Conservation (phyloP, 441 rosid genomes). For the Daphne laureola region DNA sequence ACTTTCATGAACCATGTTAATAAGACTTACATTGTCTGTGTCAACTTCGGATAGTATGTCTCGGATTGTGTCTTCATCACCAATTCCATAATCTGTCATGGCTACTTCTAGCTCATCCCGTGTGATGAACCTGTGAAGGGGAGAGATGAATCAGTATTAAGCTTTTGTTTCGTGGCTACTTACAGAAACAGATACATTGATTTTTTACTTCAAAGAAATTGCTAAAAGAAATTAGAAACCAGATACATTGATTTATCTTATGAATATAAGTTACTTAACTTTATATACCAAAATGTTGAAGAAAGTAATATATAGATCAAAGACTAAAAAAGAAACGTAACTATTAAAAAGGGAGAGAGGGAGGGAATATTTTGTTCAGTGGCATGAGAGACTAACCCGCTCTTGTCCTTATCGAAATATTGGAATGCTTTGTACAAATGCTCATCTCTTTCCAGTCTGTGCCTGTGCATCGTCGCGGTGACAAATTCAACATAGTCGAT, state of each 20-base stretch:
- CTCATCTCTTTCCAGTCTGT: slow-evolving; percentile 51
- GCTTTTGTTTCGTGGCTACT: too few relatives aligned
- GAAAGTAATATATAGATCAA: too few relatives aligned
- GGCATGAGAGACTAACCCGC: slow-evolving; percentile 33
- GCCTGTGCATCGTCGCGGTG: slow-evolving; percentile 57
- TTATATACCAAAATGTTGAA: too few relatives aligned
- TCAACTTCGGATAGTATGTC: slow-evolving; percentile 49
- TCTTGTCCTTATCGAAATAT: slow-evolving; percentile 48
- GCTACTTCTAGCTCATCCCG: slow-evolving; percentile 39
- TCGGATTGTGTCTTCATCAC: slow-evolving; percentile 30
- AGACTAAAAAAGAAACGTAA: too few relatives aligned
- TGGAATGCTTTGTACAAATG: slow-evolving; percentile 54
- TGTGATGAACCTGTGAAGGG: slow-evolving; percentile 30
- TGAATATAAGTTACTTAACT: too few relatives aligned
- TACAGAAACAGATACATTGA: too few relatives aligned
- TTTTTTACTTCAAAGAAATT: too few relatives aligned
- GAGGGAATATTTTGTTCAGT: neutral
- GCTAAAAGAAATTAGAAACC: too few relatives aligned
- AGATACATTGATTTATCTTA: too few relatives aligned
- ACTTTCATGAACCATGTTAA: neutral
- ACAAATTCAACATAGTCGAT: slow-evolving; percentile 55
- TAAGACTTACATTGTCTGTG: slow-evolving; percentile 32
- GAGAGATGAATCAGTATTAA: too few relatives aligned
- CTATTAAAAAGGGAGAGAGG: too few relatives aligned
- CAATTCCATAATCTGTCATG: slow-evolving; percentile 39